Base-by-base conservation (phyloP, 2,329 filamentous ascomycete species). In the Alternaria metachromatica region DNA sequence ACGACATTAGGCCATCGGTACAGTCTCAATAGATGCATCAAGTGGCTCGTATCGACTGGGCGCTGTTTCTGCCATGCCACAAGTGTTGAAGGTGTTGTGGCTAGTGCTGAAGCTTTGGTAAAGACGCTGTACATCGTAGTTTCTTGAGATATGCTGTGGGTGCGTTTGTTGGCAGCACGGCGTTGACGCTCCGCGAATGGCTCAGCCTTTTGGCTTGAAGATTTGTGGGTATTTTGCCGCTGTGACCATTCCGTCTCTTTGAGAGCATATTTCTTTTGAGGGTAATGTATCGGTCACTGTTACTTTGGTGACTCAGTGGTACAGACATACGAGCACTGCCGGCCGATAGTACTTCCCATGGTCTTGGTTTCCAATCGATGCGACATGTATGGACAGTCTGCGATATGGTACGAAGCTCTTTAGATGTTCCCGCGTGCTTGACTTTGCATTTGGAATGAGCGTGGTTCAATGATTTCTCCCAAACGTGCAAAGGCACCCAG, bases 81-180 rank as follows among this genome's bases (percentile, higher is more conserved):
- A 55, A 33, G 25, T 55, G 48, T 37, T 56, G 30, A 21, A 23
- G 30, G 54, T 26, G n/a, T 55, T 50, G 58, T 64, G 21, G n/a
- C 30, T 48, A n/a, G 20, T 55, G n/a, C 26, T 53, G 20, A 55
- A 55, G 18, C 44, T 49, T 37, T 45, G 43, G 43, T 33, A 62
- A 26, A 3, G 45, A 59, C 30, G 50, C 51, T 49, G 60, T 66
- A 43, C 45, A 46, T 44, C 26, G 7, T 49, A 58, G 23, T 49
- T 9, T 15, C 25, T 43, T 21, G n/a, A 11, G 41, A 18, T 41
- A 58, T 58, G 25, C 3, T 26, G 33, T 53, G 30, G 20, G 46
- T 3, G 30, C 11, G 18, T 26, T 8, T 6, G 12, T 23, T 18
- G 20, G n/a, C 13, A 25, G 28, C 30, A 62, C 49, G 43, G n/a